Evolutionary conservation across 2,329 filamentous ascomycete species (phyloP), one percentile per base, ranked within the genome.

Genomic region (Tricladium varicosporioides): DNA sequence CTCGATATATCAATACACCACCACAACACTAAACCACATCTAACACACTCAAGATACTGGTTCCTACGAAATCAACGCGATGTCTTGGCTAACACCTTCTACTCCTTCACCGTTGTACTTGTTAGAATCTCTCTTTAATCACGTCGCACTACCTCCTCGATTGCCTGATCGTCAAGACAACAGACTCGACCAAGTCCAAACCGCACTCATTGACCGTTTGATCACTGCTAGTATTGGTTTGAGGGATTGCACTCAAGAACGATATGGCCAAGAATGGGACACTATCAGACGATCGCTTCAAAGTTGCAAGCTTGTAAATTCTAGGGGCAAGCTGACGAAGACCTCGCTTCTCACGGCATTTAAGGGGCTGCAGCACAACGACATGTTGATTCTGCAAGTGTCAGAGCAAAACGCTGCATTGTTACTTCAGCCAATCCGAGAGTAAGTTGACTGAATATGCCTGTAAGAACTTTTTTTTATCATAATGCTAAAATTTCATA

Each of bases 341-440:
- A 45, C 16, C 5, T 53, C 65, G 22, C 60, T 77, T 1, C 40
- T 69, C 1, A 55, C 53, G 1, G 67, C 63, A 31, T 65, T 78
- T 16, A 54, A 58, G 13, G 58, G 57, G 16, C 51, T 76, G 13
- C 44, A 67, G 22, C n/a, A 32, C n/a, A 60, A 65, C 8, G 54
- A 71, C 27, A 62, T 72, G 18, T 61, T 81, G 4, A 70, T 80
- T 4, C 53, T 80, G 0, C 71, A 79, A 48, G 58, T 81, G n/a
- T 63, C 67, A 0, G 72, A 77, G 55, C 79, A 82, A 59, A 82
- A 82, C 63, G 74, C 76, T 1, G 78, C 70, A 9, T 52, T 82
- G 3, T 60, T 81, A 1, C 67, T 81, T 27, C 71, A 72, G 48
- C 61, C 68, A 7, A 51, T 69, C 7, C 5, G 15, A 10, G 57